phyloP scores from a whole-genome alignment of 768 basidiomycete genomes.

The Tephrocybe rancida region DNA sequence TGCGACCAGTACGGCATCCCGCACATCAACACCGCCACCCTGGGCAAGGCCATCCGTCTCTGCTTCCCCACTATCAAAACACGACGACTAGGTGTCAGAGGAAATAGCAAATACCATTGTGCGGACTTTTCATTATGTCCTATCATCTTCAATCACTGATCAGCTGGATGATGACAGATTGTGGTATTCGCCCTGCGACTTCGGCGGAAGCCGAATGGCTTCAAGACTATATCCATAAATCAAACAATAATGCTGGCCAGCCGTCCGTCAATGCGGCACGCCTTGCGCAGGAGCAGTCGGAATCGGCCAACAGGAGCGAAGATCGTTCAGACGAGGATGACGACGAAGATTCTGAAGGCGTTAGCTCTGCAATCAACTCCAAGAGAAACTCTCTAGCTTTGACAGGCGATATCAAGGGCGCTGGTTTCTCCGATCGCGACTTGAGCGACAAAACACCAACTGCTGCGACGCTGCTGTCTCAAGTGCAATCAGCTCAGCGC shows the following conservation, averaged over 20 bases:
- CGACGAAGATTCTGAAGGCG: conserved; percentile 82
- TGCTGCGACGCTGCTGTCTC: conserved; percentile 72
- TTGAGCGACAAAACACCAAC: conserved; percentile 87
- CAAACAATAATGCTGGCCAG: conserved; percentile 84
- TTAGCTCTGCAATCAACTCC: conserved; percentile 59
- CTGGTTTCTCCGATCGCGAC: conserved; percentile 57
- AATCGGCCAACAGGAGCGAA: conserved; percentile 58
- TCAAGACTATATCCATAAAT: conserved; percentile 89
- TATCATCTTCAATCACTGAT: conserved; percentile 31
- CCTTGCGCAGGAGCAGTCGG: conserved; percentile 69
- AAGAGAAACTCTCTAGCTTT: conserved; percentile 77
- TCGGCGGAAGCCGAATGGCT: conserved; percentile 90
- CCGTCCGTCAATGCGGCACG: conserved; percentile 76
- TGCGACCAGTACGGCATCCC: conserved; percentile 93
- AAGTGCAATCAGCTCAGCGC: conserved; percentile 71
- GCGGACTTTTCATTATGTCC: conserved; percentile 36
- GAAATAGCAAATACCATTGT: conserved; percentile 98
- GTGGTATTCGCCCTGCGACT: conserved; percentile 90
- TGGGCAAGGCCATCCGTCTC: conserved; percentile 92
- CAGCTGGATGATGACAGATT: conserved; percentile 57
- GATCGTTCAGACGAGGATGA: conserved; percentile 84
- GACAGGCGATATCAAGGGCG: conserved; percentile 62
- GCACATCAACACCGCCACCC: conserved; percentile 93
- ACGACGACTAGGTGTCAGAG: conserved; percentile 86
- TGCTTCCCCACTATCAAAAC: conserved; percentile 97